Base-by-base conservation (phyloP, 2,329 filamentous ascomycete species). In the Camptophora hylomeconis region DNA sequence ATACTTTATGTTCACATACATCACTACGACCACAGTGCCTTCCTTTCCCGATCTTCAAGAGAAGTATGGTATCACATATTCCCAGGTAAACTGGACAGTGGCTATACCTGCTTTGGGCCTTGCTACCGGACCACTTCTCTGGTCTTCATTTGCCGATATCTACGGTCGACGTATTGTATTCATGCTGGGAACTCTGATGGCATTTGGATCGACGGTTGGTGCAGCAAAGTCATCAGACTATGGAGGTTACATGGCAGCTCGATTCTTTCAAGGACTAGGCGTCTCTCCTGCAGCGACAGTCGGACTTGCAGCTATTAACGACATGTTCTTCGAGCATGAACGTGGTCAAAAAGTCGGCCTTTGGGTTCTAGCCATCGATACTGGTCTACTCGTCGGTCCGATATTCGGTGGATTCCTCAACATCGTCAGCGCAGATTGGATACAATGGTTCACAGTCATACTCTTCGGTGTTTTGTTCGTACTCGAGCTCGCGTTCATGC, bases 191-290 rank as follows among this genome's bases (percentile, higher is more conserved):
- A 62, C 59, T 0, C 11, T 47, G 4, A 52, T 63, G 27, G 56
- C 60, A 3, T 43, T 63, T 11, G 45, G 49, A 4, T 49, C 60
- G 1, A 63, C 58, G 0, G 48, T 60, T 14, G 56, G 58, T 3
- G 54, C 54, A 7, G 59, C 56, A 3, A 44, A 50, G 35, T 60
- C 51, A 41, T 45, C 47, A 16, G 48, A 32, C 4, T 67, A 67
- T 41, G 39, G 46, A 2, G 58, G 58, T 0, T 72, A 72, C 45
- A 68, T 72, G 64, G 60, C 62, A n/a, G 65, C 63, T 2, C 51
- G 69, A 3, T 69, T 72, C 41, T 68, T 72, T 41, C 67, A 72
- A 42, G 68, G 68, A 0, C 52, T 72, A 7, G 67, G 67, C 0
- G 64, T 66, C 9, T 59, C 60, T 22, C 67, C 67, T 4, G 65